A percentile compares a stretch with the other conserved stretches of the same genome.
phyloP scores from a whole-genome alignment of 352 stramenopile species.

The Phytopythium litorale region DNA sequence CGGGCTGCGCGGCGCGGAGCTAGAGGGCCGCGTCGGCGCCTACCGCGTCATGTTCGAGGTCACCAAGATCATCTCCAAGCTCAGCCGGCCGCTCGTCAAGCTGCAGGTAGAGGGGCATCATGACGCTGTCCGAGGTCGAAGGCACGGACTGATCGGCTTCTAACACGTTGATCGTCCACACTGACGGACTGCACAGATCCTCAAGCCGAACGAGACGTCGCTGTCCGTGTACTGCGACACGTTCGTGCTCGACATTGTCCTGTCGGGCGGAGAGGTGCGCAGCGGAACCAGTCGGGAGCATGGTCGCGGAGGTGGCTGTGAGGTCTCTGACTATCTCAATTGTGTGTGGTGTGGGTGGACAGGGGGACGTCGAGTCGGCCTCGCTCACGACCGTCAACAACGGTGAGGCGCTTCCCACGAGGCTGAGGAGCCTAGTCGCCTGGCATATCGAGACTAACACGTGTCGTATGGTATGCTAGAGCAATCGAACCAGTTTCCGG shows the following conservation, averaged over 20 bases:
- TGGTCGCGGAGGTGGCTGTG: not conserved
- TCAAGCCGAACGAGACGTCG: slow-evolving; percentile 83
- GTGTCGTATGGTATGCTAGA: slow-evolving; percentile 23
- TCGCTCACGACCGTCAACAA: slow-evolving; percentile 84
- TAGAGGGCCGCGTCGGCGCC: slow-evolving; percentile 77
- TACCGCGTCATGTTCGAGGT: slow-evolving; percentile 91
- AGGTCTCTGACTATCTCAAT: not conserved
- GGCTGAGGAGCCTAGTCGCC: not conserved
- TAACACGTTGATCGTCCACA: too few species aligned
- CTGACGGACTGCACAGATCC: slow-evolving; percentile 33
- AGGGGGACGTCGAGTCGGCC: slow-evolving; percentile 68
- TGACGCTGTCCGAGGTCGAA: too few species aligned
- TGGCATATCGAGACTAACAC: not conserved
- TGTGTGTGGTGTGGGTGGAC: not conserved
- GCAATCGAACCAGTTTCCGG: slow-evolving; percentile 78
- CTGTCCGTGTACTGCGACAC: slow-evolving; percentile 87
- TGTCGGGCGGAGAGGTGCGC: slow-evolving; percentile 59
- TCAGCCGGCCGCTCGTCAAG: slow-evolving; percentile 83
- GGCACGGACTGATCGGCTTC: too few species aligned
- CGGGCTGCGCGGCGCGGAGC: slow-evolving; percentile 74
- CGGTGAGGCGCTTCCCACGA: slow-evolving; percentile 13
- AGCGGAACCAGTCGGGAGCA: not conserved
- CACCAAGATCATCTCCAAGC: slow-evolving; percentile 81
- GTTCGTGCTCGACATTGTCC: slow-evolving; percentile 83
- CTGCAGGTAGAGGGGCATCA: slow-evolving; percentile 25